Conservation (phyloP, 139 green algal genomes). For the Chlamydomonas sp. region DNA sequence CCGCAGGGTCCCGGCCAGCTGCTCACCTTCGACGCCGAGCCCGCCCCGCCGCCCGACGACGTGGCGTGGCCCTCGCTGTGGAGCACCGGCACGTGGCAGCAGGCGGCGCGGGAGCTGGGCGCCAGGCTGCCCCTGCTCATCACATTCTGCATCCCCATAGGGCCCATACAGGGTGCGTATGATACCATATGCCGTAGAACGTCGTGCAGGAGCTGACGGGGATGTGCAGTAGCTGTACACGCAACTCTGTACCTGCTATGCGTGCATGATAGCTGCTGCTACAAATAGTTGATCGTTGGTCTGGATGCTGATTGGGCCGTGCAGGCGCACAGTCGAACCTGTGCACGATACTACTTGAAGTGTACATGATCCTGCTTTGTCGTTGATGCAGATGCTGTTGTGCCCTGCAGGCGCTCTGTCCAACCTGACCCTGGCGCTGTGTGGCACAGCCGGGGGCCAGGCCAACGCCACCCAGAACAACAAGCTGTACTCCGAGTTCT, state of each 20-base stretch:
- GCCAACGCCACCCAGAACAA: too few species aligned
- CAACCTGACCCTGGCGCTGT: conserved; percentile 14
- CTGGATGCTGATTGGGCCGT: too few species aligned
- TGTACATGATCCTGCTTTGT: too few species aligned
- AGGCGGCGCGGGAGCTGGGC: not conserved
- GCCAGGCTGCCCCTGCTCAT: not conserved
- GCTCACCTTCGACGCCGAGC: not conserved
- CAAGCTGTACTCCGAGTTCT: too few species aligned
- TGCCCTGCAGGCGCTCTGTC: not conserved
- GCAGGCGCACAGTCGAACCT: too few species aligned
- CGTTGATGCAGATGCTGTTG: too few species aligned
- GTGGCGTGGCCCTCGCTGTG: conserved; percentile 8
- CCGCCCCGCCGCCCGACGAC: not conserved
- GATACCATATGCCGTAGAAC: too few species aligned
- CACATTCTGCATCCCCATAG: conserved; percentile 17
- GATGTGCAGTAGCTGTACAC: not conserved
- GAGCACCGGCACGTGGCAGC: not conserved
- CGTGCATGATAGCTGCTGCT: too few species aligned
- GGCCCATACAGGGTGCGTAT: not conserved
- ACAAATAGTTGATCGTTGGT: too few species aligned
- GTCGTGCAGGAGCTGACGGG: too few species aligned
- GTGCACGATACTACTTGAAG: too few species aligned
- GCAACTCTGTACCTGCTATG: too few species aligned
- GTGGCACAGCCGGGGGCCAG: not conserved
- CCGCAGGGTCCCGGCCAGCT: not conserved